Percentiles rank a stretch among this genome's conserved stretches.
These are phyloP conservation scores for Circinella minor DNA, from an alignment of 371 early-diverging fungal genomes.

Conservation along the genomic window DNA sequence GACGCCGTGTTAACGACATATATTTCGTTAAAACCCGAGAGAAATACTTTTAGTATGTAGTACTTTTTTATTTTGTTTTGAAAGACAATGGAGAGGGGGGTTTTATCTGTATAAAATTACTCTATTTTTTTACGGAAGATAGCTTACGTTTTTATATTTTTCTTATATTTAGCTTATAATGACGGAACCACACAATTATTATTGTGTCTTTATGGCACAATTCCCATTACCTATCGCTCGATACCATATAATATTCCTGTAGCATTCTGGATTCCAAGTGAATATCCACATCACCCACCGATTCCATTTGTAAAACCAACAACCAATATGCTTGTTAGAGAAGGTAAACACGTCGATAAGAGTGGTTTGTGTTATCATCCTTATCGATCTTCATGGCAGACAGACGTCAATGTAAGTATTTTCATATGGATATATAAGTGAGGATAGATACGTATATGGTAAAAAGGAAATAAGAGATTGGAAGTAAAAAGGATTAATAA, in stretches of 20 bases:
- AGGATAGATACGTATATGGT: not conserved
- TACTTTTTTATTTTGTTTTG: not conserved
- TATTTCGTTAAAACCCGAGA: conserved; percentile 70
- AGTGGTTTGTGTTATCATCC: conserved; percentile 86
- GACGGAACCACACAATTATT: conserved; percentile 74
- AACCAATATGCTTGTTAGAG: conserved; percentile 81
- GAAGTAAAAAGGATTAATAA: not conserved
- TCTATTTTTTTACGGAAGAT: too few species aligned
- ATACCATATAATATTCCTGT: conserved; percentile 93
- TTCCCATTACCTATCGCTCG: conserved; percentile 83
- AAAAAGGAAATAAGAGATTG: not conserved
- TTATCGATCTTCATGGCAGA: conserved; percentile 68
- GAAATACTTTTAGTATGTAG: conserved; percentile 72
- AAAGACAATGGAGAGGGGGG: not conserved
- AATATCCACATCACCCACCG: conserved; percentile 83
- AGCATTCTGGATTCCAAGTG: conserved; percentile 85
- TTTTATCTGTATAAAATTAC: too few species aligned
- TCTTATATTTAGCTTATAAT: conserved; percentile 58
- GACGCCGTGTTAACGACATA: conserved; percentile 69
- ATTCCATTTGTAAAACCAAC: conserved; percentile 89
- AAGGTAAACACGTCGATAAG: conserved; percentile 83
- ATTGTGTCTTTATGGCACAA: conserved; percentile 84
- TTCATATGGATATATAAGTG: not conserved
- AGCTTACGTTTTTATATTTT: not conserved
- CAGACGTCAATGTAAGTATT: conserved; percentile 45